Evolutionary conservation across 2,329 filamentous ascomycete genomes (phyloP), one percentile per base, ranked within the genome.

Genomic region (Lecanosticta acicola): DNA sequence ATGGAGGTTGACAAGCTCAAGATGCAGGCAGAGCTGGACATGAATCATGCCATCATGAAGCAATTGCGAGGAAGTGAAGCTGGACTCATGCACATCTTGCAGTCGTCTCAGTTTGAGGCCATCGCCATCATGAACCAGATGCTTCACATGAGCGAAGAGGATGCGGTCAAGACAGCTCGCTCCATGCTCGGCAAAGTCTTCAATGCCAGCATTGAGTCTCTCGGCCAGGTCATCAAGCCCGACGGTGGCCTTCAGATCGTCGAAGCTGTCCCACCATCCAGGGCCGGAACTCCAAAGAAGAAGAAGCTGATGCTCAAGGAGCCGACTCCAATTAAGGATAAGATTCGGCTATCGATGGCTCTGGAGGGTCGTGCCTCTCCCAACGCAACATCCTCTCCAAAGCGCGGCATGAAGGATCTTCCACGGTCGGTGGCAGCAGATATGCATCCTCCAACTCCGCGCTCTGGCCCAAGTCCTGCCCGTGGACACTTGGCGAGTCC

Each of bases 51-150:
- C 42, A 79, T 96, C 16, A 67, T 89, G 9, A 89, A 97, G 44
- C 83, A 93, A 59, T 90, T 97, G 52, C 91, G 84, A 68, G 75
- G 78, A 19, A 85, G 84, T 10, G 89, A 96, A 62, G 80, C 83
- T 16, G 80, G 79, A 14, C 80, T 86, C 54, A 76, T 95, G 60
- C 90, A 96, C 66, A 79, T 87, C 40, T 76, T 98, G 44, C 78
- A 97, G 9, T 84, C 85, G 43, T 87, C 91, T 10, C 91, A 97
- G 60, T 94, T 98, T 57, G 90, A 96, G 59, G 91, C 90, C 2
- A 79, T 97, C 50, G 75, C 87, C 3, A 87, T 89, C 0, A 78
- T 98, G 43, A 81, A 84, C 44, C 85, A 87, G 55, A 87, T 93
- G 18, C 79, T 91, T 56, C 74, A 79, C 29, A 88, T 97, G 82